Conservation (phyloP, 202 grass and related monocot species). For the Panicum virgatum region DNA sequence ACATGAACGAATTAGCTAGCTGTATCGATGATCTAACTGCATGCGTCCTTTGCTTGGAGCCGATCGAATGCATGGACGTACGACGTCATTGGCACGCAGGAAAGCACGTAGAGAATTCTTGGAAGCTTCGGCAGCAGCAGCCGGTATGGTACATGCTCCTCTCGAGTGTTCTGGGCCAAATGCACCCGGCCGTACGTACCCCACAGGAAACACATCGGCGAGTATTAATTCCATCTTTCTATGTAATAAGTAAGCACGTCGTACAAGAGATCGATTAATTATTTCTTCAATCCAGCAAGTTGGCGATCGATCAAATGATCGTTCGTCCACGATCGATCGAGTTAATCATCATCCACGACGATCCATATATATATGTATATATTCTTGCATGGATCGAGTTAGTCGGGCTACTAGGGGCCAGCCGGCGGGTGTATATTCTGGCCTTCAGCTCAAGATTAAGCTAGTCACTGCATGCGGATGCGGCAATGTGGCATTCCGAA, state of each 20-base stretch:
- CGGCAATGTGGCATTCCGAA: not conserved
- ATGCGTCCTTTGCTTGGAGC: no score
- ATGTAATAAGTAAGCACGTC: not conserved
- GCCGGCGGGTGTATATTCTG: no score
- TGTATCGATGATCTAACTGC: no score
- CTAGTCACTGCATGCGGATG: not conserved
- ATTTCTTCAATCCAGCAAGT: not conserved
- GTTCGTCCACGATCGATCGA: not conserved
- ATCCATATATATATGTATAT: no score
- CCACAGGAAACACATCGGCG: not conserved
- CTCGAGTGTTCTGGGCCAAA: no score
- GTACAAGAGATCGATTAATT: not conserved
- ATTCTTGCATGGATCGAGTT: no score
- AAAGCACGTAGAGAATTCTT: not conserved
- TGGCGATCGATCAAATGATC: not conserved
- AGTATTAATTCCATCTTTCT: not conserved
- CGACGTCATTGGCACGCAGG: not conserved
- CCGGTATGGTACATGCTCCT: no score
- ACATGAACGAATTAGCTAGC: no score
- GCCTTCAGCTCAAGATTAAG: not conserved
- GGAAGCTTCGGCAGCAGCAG: not conserved
- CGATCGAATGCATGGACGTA: no score
- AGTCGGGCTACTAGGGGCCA: no score
- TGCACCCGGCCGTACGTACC: not conserved
- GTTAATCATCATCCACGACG: not conserved